Percentiles rank a stretch among this genome's conserved stretches.
These are phyloP conservation scores for Solanum etuberosum DNA, from an alignment of 257 asterid genomes.

Conservation along the genomic window DNA sequence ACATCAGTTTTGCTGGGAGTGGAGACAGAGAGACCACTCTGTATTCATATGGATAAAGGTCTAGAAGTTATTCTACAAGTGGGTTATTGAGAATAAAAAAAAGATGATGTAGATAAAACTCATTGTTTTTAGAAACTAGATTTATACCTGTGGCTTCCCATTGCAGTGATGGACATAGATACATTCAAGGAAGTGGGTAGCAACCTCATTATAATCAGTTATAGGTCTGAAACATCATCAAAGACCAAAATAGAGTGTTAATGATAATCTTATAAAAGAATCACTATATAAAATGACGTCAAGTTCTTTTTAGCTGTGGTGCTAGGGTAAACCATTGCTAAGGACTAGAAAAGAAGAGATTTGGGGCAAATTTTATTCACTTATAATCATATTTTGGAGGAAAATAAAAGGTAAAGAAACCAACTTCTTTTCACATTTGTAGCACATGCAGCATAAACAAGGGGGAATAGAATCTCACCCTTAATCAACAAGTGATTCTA, in stretches of 20 bases:
- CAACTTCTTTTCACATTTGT: background rate
- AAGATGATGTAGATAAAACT: background rate
- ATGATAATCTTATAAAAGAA: background rate
- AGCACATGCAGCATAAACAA: background rate
- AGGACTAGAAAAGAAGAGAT: background rate
- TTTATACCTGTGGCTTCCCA: slow-evolving; percentile 39
- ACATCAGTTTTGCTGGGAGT: slow-evolving; percentile 8
- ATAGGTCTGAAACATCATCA: slow-evolving; percentile 44
- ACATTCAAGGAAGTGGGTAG: slow-evolving; percentile 70
- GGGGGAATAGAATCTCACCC: background rate
- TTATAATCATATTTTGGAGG: background rate
- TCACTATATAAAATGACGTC: background rate
- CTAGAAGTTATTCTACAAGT: background rate
- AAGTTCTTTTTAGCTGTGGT: background rate
- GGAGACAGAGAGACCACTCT: slow-evolving; percentile 26
- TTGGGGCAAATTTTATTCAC: background rate
- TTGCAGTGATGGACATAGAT: slow-evolving; percentile 43
- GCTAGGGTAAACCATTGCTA: background rate
- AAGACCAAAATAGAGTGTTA: background rate
- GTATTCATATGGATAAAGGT: slow-evolving; percentile 9
- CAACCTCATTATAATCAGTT: slow-evolving; percentile 59
- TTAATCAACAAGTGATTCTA: background rate
- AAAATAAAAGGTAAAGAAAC: background rate
- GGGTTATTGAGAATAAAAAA: background rate
- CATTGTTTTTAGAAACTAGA: background rate